Evolutionary conservation across 225 moss, liverwort and hornwort species (phyloP).

Genomic region (Straminergon stramineum): DNA sequence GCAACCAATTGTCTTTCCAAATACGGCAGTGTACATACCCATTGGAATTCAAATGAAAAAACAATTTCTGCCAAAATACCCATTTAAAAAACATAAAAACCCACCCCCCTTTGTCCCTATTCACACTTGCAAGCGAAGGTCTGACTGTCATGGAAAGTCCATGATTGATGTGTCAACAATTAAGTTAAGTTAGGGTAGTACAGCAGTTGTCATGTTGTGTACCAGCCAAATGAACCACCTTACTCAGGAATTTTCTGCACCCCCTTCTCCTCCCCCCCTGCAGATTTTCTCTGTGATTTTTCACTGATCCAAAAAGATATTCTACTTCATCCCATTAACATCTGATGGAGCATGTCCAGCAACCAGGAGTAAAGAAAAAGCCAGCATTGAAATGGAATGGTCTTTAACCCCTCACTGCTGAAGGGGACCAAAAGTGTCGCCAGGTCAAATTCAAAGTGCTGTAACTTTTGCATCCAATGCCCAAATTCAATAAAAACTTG

Average conservation of each 20-base stretch:
- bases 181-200: not conserved
- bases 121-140: not conserved
- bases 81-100: too few relatives aligned
- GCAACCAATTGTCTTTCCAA: not conserved
- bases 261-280: not conserved
- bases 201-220: not conserved
- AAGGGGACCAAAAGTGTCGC: too few relatives aligned
- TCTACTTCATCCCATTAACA: not conserved
- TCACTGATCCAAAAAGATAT: constrained; percentile 14
- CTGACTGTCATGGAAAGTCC: not conserved
- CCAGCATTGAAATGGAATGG: not conserved
- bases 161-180: not conserved
- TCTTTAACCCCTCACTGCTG: too few relatives aligned
- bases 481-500: too few relatives aligned
- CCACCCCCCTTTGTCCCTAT: too few relatives aligned
- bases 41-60: not conserved
- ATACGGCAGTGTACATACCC: fast-evolving
- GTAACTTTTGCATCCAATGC: too few relatives aligned
- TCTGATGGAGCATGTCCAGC: not conserved
- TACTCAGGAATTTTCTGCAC: not conserved
- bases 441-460: too few relatives aligned
- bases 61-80: too few relatives aligned
- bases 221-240: not conserved
- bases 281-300: not conserved
- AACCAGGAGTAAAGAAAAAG: not conserved